These are phyloP conservation scores for Pythium phragmiticola DNA, from an alignment of 352 stramenopile species.

Conservation along the genomic window DNA sequence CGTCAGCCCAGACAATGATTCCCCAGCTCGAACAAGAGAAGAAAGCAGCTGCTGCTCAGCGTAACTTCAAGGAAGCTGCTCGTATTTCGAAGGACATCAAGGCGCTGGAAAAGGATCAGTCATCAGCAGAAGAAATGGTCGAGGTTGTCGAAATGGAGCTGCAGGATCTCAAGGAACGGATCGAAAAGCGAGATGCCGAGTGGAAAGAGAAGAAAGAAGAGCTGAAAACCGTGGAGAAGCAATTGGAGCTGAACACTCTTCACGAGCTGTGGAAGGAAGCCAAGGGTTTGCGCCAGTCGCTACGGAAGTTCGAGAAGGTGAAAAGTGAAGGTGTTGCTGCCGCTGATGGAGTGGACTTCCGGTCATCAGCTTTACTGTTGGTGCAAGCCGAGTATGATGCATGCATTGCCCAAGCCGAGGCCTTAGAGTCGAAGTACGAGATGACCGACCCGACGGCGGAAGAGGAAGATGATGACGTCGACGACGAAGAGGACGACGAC, in stretches of 20 bases:
- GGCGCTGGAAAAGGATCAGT: conserved; percentile 79
- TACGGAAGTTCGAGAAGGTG: conserved; percentile 69
- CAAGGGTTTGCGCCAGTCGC: conserved; percentile 50
- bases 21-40: conserved; percentile 79
- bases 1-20: conserved; percentile 77
- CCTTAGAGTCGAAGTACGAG: conserved; percentile 72
- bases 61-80: conserved; percentile 88
- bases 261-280: conserved; percentile 80
- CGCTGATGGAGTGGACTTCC: conserved; percentile 62
- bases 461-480: conserved; percentile 46
- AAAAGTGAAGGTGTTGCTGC: conserved; percentile 61
- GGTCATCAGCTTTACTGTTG: conserved; percentile 61
- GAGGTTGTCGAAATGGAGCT: conserved; percentile 84
- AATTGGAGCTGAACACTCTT: conserved; percentile 62
- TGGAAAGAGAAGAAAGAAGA: conserved; percentile 80
- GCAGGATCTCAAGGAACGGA: conserved; percentile 70
- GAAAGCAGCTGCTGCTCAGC: conserved; percentile 65
- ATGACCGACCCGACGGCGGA: conserved; percentile 54
- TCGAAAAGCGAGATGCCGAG: conserved; percentile 64
- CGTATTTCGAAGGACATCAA: conserved; percentile 88
- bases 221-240: conserved; percentile 70
- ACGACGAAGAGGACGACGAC: conserved; percentile 49
- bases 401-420: conserved; percentile 56
- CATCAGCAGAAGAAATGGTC: conserved; percentile 77
- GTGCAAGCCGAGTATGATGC: conserved; percentile 79